A percentile compares a stretch with the other conserved stretches of the same genome.
Conservation (phyloP, 169 alveolate genomes). For the Amoebophrya sp. region DNA sequence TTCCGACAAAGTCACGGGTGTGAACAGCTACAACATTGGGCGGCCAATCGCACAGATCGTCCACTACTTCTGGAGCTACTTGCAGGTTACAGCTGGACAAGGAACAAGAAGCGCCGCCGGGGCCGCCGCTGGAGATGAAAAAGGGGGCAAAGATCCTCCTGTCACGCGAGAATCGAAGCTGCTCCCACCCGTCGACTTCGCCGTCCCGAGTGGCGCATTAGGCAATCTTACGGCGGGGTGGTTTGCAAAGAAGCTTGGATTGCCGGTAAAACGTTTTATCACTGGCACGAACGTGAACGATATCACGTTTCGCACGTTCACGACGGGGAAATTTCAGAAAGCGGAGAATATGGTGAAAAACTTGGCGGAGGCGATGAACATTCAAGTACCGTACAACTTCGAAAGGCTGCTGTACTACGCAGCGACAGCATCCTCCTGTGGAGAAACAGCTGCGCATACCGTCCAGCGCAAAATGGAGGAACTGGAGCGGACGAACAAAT, state of each 20-base stretch:
- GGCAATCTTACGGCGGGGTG: background rate
- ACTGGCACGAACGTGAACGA: background rate
- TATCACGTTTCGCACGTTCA: background rate
- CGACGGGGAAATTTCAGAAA: background rate
- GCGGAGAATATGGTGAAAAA: background rate
- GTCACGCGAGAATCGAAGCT: no score
- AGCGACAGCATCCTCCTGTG: no score
- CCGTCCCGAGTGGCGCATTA: background rate
- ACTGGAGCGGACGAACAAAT: background rate
- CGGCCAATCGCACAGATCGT: background rate
- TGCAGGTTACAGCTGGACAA: background rate
- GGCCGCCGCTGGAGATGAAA: no score
- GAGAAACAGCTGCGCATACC: no score
- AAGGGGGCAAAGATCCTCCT: no score
- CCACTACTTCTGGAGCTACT: background rate
- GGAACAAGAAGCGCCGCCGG: no score
- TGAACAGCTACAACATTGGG: background rate
- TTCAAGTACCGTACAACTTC: background rate
- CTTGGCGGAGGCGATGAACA: background rate
- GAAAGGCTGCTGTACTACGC: background rate
- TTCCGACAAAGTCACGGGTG: background rate
- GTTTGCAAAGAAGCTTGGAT: background rate
- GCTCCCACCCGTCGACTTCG: background rate
- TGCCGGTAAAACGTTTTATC: background rate
- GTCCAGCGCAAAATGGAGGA: background rate